Evolutionary conservation across 768 basidiomycete species (phyloP).

Genomic region (Rhodotorula paludigena): DNA sequence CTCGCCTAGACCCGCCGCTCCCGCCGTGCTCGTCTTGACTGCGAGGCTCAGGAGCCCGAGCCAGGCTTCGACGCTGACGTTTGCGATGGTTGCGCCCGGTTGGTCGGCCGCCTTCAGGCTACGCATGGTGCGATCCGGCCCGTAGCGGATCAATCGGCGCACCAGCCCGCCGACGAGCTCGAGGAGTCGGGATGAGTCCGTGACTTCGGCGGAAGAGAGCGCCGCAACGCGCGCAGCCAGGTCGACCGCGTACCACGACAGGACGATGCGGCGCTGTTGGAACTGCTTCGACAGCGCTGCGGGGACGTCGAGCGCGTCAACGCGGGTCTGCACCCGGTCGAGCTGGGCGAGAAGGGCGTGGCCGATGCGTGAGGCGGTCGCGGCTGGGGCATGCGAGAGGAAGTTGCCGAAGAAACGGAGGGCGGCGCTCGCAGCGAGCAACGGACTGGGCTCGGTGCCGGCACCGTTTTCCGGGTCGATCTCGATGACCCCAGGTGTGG

Average conservation of each 20-base stretch:
- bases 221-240: constrained; percentile 52
- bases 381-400: constrained; percentile 47
- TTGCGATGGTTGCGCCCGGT: background rate
- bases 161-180: constrained; percentile 50
- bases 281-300: constrained; percentile 47
- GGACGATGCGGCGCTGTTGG: constrained; percentile 49
- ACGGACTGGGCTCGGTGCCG: background rate
- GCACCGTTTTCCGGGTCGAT: no score
- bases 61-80: constrained; percentile 62
- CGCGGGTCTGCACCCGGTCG: constrained; percentile 47
- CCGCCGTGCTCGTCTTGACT: constrained; percentile 12
- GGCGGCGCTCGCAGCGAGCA: constrained; percentile 45
- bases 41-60: constrained; percentile 64
- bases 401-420: constrained; percentile 52
- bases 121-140: constrained; percentile 53
- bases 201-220: constrained; percentile 1
- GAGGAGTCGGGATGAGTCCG: background rate
- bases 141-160: constrained; percentile 55
- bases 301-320: constrained; percentile 47
- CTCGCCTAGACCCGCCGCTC: background rate
- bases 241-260: constrained; percentile 66
- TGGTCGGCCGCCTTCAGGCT: constrained; percentile 46
- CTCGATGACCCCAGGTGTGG: no score
- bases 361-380: constrained; percentile 46
- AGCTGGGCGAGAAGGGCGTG: constrained; percentile 49